Percentiles rank a stretch among this genome's conserved stretches.
These are phyloP conservation scores for Lentinus polychrous DNA, from an alignment of 1,284 basidiomycete genomes.

Conservation along the genomic window DNA sequence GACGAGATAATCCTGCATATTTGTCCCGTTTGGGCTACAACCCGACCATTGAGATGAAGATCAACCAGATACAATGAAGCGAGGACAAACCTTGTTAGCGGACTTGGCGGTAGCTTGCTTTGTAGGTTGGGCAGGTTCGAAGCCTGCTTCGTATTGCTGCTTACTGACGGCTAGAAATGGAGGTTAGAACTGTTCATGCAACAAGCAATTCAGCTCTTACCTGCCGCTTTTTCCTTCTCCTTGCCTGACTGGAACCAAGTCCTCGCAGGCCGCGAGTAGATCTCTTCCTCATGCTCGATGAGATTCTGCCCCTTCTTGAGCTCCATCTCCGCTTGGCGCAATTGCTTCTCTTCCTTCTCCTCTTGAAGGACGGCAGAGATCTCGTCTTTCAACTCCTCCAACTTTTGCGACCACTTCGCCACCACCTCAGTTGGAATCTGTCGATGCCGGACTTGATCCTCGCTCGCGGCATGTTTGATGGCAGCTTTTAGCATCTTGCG, in stretches of 20 bases:
- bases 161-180: constrained; percentile 54
- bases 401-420: constrained; percentile 60
- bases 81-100: constrained; percentile 26
- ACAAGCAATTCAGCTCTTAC: constrained; percentile 35
- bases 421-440: constrained; percentile 82
- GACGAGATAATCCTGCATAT: constrained; percentile 79
- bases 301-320: constrained; percentile 93
- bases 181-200: constrained; percentile 3
- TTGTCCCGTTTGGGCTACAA: constrained; percentile 72
- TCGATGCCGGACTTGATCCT: constrained; percentile 86
- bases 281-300: constrained; percentile 92
- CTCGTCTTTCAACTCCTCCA: constrained; percentile 74
- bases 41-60: not conserved
- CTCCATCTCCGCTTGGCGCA: constrained; percentile 94
- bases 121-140: constrained; percentile 20
- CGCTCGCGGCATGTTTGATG: constrained; percentile 78
- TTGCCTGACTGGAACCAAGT: constrained; percentile 96
- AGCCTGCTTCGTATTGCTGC: constrained; percentile 58
- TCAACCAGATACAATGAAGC: constrained; percentile 11
- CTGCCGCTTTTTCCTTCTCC: constrained; percentile 78
- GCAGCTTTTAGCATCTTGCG: constrained; percentile 95
- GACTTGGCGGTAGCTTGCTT: constrained; percentile 15
- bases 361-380: constrained; percentile 81
- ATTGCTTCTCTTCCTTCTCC: constrained; percentile 94
- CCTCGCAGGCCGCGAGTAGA: constrained; percentile 86